phyloP scores from a whole-genome alignment of 495 filamentous ascomycete genomes.

The Aspergillus affinis region DNA sequence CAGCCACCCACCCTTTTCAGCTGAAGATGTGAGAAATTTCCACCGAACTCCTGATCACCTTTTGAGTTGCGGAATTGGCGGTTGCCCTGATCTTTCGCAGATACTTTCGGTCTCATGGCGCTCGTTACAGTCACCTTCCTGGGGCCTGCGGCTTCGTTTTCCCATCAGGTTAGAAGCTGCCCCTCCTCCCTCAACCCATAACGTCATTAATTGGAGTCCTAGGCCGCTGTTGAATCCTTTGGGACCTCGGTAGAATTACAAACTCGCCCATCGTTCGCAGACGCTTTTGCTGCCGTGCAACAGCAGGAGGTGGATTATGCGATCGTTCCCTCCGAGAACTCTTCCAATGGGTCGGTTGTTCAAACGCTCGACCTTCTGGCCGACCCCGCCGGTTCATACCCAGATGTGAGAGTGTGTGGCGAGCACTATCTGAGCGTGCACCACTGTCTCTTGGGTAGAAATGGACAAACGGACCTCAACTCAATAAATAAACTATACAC shows the following conservation, averaged over 20 bases:
- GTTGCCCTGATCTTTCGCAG: not conserved
- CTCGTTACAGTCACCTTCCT: conserved; percentile 66
- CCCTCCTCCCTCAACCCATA: conserved; percentile 9
- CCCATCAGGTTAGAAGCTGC: conserved; percentile 71
- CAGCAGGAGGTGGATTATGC: conserved; percentile 59
- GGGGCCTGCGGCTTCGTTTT: conserved; percentile 82
- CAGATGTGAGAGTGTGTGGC: conserved; percentile 68
- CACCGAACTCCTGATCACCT: not conserved
- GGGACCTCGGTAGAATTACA: conserved; percentile 50
- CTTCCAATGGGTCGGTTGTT: conserved; percentile 86
- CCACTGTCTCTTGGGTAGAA: conserved; percentile 72
- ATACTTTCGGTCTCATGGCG: conserved; percentile 13
- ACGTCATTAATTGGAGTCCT: conserved; percentile 17
- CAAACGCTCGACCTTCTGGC: conserved; percentile 85
- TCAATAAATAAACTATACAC: conserved; percentile 66
- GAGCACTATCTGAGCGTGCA: conserved; percentile 84
- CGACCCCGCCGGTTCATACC: conserved; percentile 59
- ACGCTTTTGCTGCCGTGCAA: conserved; percentile 80
- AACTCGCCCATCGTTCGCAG: conserved; percentile 60
- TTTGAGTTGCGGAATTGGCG: not conserved
- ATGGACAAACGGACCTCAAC: conserved; percentile 30
- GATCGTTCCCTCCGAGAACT: conserved; percentile 95
- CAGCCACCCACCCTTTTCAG: not conserved
- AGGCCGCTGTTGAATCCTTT: conserved; percentile 72
- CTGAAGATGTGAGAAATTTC: conserved; percentile 5